Conservation (phyloP, 495 filamentous ascomycete genomes). For the Penicillium longicatenatum region DNA sequence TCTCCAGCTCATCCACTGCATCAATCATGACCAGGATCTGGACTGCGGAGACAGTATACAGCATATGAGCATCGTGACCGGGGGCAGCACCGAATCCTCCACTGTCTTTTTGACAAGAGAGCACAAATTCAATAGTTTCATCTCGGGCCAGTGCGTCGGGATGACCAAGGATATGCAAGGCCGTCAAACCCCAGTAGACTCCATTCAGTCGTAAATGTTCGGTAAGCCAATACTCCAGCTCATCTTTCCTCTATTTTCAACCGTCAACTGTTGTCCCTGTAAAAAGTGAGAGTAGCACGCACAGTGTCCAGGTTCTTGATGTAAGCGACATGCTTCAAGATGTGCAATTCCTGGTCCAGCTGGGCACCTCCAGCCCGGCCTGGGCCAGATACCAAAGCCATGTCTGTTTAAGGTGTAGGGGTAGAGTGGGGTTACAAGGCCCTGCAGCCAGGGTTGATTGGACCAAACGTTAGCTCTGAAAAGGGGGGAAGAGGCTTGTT, state of each 20-base stretch:
- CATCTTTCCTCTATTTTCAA: slow-evolving; percentile 72
- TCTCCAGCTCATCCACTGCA: slow-evolving; percentile 80
- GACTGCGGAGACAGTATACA: slow-evolving; percentile 90
- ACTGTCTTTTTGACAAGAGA: slow-evolving; percentile 83
- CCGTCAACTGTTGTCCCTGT: slow-evolving; percentile 32
- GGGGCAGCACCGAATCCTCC: slow-evolving; percentile 94
- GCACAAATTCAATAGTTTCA: slow-evolving; percentile 84
- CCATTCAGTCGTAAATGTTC: slow-evolving; percentile 94
- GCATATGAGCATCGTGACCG: slow-evolving; percentile 91
- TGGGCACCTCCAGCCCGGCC: slow-evolving; percentile 53
- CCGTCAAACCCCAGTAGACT: slow-evolving; percentile 93
- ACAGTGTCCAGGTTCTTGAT: slow-evolving; percentile 91
- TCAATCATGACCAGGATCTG: slow-evolving; percentile 86
- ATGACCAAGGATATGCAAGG: slow-evolving; percentile 79
- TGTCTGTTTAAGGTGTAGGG: slow-evolving; percentile 23
- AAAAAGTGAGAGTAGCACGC: slow-evolving; percentile 36
- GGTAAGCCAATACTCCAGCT: slow-evolving; percentile 95
- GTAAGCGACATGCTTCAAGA: slow-evolving; percentile 84
- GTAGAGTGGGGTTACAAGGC: not conserved
- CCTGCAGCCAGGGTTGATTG: slow-evolving; percentile 10
- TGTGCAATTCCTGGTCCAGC: slow-evolving; percentile 58
- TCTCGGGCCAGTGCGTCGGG: slow-evolving; percentile 79
- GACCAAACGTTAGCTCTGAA: slow-evolving; percentile 13
- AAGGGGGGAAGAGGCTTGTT: slow-evolving; percentile 13
- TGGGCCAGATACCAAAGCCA: slow-evolving; percentile 65